Base-by-base conservation (phyloP, 2,329 filamentous ascomycete species). In the Emergomyces africanus region DNA sequence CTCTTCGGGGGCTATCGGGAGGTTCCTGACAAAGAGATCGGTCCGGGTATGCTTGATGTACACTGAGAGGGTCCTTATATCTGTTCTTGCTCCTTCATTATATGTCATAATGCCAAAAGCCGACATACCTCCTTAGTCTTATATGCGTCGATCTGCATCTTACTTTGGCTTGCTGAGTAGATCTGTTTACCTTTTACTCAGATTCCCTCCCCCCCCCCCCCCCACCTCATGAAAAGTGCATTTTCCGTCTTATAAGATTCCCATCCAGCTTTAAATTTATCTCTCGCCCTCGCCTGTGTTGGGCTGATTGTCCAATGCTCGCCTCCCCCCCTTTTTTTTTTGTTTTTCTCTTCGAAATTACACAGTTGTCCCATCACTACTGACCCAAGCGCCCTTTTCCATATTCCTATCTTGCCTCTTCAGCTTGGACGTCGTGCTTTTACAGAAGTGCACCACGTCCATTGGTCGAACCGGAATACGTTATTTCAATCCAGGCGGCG, bases 1-100 rank as follows among this genome's bases (percentile, higher is more conserved):
- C 39, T 39, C 39, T 33, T 25, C 23, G 39, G 28, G 44, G 37
- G 39, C 30, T 59, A 35, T 59, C 59, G 59, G 60, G 54, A 51
- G 54, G 46, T 54, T 44, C 54, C 58, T 62, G 59, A 63, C 63
- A 64, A 63, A 62, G 59, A 54, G 35, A 57, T 56, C 39, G 49
- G 46, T 49, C 50, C 50, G 57, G 35, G 37, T 39, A 25, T 46
- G 49, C 51, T 39, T 53, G 42, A 25, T 44, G 51, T 44, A 54
- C 37, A 42, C 30, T 58, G 25, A 28, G n/a, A 44, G 54, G 42
- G 42, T 49, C n/a, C 9, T 12, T 39, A 28, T 53, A 15, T 33
- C 25, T 58, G 12, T 39, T 15, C 23, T 41, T 57, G 44, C 30
- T 41, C 2, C 33, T 39, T 46, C 49, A 54, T 33, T 48, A 57